phyloP scores from a whole-genome alignment of 2,329 filamentous ascomycete genomes.

The Cryphonectria japonica region DNA sequence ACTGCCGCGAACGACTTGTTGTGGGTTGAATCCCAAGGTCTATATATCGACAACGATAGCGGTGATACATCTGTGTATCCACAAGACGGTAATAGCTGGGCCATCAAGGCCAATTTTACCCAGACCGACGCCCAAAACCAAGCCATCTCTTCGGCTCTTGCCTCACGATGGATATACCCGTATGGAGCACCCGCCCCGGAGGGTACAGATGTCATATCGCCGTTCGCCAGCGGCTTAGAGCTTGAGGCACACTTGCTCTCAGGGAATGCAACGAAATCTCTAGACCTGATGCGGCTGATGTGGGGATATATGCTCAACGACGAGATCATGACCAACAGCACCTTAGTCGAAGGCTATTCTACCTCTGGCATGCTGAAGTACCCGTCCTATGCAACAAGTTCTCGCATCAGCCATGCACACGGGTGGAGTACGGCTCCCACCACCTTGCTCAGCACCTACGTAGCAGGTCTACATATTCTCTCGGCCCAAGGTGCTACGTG shows the following conservation, averaged over 20 bases:
- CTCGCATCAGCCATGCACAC: slow-evolving; percentile 18
- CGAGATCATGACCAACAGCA: slow-evolving; percentile 24
- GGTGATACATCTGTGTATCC: slow-evolving; percentile 42
- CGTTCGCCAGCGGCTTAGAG: slow-evolving; percentile 23
- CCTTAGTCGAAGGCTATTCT: slow-evolving; percentile 21
- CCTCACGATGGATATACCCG: slow-evolving; percentile 11
- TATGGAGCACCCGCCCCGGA: slow-evolving; percentile 25
- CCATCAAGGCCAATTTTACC: slow-evolving; percentile 24
- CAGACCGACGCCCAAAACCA: background rate
- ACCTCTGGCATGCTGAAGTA: slow-evolving; percentile 22
- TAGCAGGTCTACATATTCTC: slow-evolving; percentile 14
- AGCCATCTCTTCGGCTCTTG: slow-evolving; percentile 15
- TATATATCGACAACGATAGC: slow-evolving; percentile 54
- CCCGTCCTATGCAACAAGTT: slow-evolving; percentile 9
- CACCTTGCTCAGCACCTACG: slow-evolving; percentile 9
- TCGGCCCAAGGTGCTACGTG: slow-evolving; percentile 18
- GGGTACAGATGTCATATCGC: slow-evolving; percentile 21
- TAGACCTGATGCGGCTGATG: slow-evolving; percentile 12
- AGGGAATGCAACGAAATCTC: slow-evolving; percentile 12
- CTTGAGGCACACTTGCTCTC: slow-evolving; percentile 18
- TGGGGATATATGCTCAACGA: slow-evolving; percentile 25
- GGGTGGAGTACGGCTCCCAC: slow-evolving; percentile 24
- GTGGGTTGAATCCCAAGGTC: slow-evolving; percentile 48
- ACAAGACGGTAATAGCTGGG: slow-evolving; percentile 25
- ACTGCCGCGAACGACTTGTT: slow-evolving; percentile 49